Conservation (phyloP, 2,329 filamentous ascomycete genomes). For the Purpureocillium lavendulum region DNA sequence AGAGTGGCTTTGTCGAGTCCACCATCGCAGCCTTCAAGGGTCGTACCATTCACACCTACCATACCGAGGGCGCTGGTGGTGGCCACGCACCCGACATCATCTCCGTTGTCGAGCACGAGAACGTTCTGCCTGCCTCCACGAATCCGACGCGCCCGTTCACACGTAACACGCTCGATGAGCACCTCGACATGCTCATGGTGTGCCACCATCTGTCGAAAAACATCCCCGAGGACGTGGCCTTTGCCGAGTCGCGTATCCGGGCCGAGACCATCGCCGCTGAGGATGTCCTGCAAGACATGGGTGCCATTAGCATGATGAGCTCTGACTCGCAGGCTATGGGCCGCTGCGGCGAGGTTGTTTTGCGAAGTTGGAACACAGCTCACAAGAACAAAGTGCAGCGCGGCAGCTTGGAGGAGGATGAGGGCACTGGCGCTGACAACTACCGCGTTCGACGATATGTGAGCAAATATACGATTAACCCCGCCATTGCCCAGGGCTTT, state of each 20-base stretch:
- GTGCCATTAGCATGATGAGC: constrained; percentile 96
- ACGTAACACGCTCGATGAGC: constrained; percentile 86
- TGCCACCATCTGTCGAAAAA: constrained; percentile 90
- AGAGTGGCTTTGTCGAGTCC: constrained; percentile 93
- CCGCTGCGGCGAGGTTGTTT: constrained; percentile 84
- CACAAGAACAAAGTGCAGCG: constrained; percentile 93
- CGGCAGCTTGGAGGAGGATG: constrained; percentile 67
- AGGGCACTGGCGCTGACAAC: constrained; percentile 75
- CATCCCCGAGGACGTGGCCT: constrained; percentile 92
- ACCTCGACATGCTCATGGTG: constrained; percentile 97
- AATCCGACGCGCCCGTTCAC: constrained; percentile 92
- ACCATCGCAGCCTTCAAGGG: constrained; percentile 79
- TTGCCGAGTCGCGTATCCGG: constrained; percentile 88
- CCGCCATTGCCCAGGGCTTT: constrained; percentile 87
- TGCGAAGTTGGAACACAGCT: constrained; percentile 93
- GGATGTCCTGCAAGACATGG: constrained; percentile 89
- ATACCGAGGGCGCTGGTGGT: constrained; percentile 91
- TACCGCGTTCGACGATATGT: constrained; percentile 88
- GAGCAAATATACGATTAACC: constrained; percentile 94
- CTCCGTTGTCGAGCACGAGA: constrained; percentile 76
- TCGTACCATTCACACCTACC: constrained; percentile 91
- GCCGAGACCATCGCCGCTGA: constrained; percentile 95
- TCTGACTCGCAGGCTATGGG: constrained; percentile 96
- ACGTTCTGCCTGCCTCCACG: constrained; percentile 84
- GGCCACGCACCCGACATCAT: constrained; percentile 97